Base-by-base conservation (phyloP, 345 rosid genomes). In the Dipteronia dyeriana region DNA sequence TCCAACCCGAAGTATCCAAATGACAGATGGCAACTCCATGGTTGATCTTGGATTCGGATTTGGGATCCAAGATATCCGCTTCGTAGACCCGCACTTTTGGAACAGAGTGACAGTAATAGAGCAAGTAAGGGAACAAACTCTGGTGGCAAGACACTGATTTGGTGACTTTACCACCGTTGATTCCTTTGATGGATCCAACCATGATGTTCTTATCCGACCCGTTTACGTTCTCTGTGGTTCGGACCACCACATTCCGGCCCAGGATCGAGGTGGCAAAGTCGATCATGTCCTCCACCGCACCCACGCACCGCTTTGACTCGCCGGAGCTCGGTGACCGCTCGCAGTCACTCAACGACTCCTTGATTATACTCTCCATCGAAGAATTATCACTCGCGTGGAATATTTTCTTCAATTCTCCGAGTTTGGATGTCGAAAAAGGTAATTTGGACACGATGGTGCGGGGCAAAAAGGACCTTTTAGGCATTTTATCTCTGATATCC, bases 71-170 rank as follows among this genome's bases (percentile, higher is more conserved):
- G 5, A 94, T 49, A 70, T 90, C 98, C 76, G 91, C 82, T 79
- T 93, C 89, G 29, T 93, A 95, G 11, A 91, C 94, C 79, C 98
- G 93, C 23, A 95, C 98, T 77, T 77, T 85, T 0, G 98, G 98
- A n/a, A 95, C 97, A 54, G 97, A 90, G 73, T 95, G 98, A 41
- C 98, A 95, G 63, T 93, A 95, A 66, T 93, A 93, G 12, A 93
- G 87, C 70, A 95, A 59, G 70, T 91, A 90, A 75, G 98, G 98
- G 75, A 84, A 93, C 81, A 95, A 43, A 66, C 92, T 95, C 79
- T 93, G 98, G 45, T 95, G 98, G 80, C 98, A 94, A 0, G 98
- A 94, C 9, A 94, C 95, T 0, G 97, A 89, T 73, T 86, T 87
- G 7, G 97, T 94, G 26, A 88, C 76, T 67, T 80, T 67, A 20